These are phyloP conservation scores for Alectoria sarmentosa DNA, from an alignment of 495 filamentous ascomycete genomes.

Conservation along the genomic window DNA sequence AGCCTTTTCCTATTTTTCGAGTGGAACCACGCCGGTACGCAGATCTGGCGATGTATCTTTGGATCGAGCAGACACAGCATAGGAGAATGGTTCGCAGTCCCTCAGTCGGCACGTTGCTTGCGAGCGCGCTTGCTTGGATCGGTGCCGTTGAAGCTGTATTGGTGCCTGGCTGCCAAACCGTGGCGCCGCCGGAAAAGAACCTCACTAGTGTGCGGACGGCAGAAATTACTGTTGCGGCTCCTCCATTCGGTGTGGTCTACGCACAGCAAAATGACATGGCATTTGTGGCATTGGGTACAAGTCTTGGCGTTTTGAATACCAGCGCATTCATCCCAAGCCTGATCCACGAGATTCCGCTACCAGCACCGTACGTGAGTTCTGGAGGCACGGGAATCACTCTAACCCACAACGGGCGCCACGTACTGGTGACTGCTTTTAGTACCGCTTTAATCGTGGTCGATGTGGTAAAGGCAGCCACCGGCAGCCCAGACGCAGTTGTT, in stretches of 20 bases:
- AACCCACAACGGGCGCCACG: constrained; percentile 20
- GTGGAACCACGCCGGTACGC: neutral
- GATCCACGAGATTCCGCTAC: constrained; percentile 17
- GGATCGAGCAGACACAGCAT: neutral
- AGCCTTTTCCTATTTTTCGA: neutral
- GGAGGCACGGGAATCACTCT: constrained; percentile 19
- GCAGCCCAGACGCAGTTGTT: constrained; percentile 24
- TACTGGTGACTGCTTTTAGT: constrained; percentile 21
- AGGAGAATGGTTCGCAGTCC: constrained; percentile 1
- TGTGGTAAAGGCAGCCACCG: constrained; percentile 23
- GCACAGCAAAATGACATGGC: constrained; percentile 15
- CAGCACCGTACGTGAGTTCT: constrained; percentile 9
- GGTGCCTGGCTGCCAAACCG: neutral
- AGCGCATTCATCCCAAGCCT: constrained; percentile 21
- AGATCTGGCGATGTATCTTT: neutral
- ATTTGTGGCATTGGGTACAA: constrained; percentile 24
- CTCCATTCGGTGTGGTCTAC: constrained; percentile 22
- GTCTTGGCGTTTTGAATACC: constrained; percentile 21
- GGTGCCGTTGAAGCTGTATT: neutral
- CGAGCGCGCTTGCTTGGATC: constrained; percentile 1
- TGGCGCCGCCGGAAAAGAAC: constrained; percentile 3
- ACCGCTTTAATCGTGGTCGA: constrained; percentile 21
- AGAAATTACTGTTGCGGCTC: constrained; percentile 12
- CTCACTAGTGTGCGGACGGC: constrained; percentile 10
- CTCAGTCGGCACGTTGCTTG: neutral